These are phyloP conservation scores for Dissophora globulifera DNA, from an alignment of 192 early-diverging fungal species.

Conservation along the genomic window DNA sequence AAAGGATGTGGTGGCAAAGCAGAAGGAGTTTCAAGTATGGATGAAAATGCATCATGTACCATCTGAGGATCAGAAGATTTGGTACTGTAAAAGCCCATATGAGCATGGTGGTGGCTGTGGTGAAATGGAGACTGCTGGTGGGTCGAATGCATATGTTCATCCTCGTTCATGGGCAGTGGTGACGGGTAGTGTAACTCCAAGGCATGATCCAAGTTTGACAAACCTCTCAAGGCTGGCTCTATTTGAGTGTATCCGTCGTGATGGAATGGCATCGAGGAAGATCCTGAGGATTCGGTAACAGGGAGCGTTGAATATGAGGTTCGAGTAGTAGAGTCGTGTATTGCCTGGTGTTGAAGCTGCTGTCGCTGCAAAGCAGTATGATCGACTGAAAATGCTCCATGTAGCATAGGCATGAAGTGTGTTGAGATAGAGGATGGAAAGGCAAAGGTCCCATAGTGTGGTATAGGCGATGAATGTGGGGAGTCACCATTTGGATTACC, in stretches of 20 bases:
- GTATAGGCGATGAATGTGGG: conserved; percentile 11
- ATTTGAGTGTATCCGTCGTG: neutral
- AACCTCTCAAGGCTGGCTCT: conserved; percentile 9
- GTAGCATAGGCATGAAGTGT: conserved; percentile 33
- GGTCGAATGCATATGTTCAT: conserved; percentile 2
- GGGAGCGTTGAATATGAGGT: conserved; percentile 27
- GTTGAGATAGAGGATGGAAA: conserved; percentile 38
- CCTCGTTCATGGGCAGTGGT: conserved; percentile 5
- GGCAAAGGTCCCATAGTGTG: neutral
- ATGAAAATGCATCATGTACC: conserved; percentile 18
- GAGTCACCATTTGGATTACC: conserved; percentile 39
- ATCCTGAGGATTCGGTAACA: conserved; percentile 23
- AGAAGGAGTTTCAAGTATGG: conserved; percentile 15
- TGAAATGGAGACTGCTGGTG: conserved; percentile 13
- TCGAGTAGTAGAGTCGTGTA: conserved; percentile 13
- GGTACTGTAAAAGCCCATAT: conserved; percentile 17
- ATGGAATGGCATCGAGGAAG: conserved; percentile 23
- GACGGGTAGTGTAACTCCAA: conserved; percentile 5
- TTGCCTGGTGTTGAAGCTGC: conserved; percentile 11
- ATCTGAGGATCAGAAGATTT: conserved; percentile 18
- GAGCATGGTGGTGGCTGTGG: conserved; percentile 19
- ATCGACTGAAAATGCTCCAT: conserved; percentile 16
- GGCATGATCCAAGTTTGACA: no score
- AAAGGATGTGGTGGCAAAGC: conserved; percentile 35
- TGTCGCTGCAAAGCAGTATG: conserved; percentile 24